Evolutionary conservation across 495 filamentous ascomycete species (phyloP).

Genomic region (Aspergillus homomorphus): DNA sequence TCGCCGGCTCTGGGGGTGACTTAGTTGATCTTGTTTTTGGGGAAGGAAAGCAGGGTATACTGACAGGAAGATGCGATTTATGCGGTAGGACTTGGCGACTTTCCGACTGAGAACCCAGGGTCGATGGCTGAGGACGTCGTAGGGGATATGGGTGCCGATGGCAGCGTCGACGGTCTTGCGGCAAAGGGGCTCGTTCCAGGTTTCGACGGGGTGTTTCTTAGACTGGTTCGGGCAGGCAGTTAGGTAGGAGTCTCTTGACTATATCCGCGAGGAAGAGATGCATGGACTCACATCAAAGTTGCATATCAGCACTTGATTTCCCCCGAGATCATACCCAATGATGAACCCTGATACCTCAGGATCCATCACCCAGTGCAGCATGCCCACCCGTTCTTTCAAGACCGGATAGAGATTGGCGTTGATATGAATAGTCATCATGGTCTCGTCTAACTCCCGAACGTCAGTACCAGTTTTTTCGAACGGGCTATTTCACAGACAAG

Average conservation of each 20-base stretch:
- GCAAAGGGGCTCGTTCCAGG: constrained; percentile 34
- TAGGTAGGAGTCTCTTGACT: not conserved
- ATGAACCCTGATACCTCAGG: constrained; percentile 39
- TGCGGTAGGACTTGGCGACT: constrained; percentile 32
- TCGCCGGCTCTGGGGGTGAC: constrained; percentile 45
- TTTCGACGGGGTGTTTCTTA: constrained; percentile 32
- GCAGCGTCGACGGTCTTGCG: constrained; percentile 32
- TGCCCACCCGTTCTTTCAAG: constrained; percentile 36
- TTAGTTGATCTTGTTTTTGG: not conserved
- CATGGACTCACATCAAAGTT: constrained; percentile 34
- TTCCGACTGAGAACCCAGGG: constrained; percentile 42
- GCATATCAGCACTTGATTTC: constrained; percentile 40
- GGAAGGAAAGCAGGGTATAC: constrained; percentile 4
- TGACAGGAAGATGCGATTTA: constrained; percentile 36
- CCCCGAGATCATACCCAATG: constrained; percentile 38
- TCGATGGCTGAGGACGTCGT: constrained; percentile 35
- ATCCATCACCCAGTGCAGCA: constrained; percentile 46
- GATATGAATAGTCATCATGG: constrained; percentile 49
- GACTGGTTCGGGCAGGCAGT: constrained; percentile 17
- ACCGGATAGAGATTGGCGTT: constrained; percentile 37
- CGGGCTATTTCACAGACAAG: constrained; percentile 20
- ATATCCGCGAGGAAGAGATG: not conserved
- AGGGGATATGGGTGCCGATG: constrained; percentile 32
- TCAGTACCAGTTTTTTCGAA: not conserved
- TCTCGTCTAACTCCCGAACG: constrained; percentile 25